Evolutionary conservation across 1,284 basidiomycete genomes (phyloP), one percentile per base, ranked within the genome.

Genomic region (Ustilago shanxiensis): DNA sequence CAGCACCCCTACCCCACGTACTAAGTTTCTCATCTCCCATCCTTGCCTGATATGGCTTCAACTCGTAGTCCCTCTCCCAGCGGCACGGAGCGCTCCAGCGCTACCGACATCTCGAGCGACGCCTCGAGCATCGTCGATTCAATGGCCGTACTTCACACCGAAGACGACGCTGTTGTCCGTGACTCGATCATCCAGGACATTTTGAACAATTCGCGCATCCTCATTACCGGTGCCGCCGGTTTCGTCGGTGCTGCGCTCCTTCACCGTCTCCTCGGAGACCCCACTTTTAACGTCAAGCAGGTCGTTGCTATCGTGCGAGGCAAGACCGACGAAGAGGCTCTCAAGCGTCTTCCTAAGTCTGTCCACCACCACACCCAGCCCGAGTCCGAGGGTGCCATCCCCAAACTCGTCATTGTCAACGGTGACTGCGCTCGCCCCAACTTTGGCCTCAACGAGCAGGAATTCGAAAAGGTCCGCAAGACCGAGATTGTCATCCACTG

Each of bases 401-500:
- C 74, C 59, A 72, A 74, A 52, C 60, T 77, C 14, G 71, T 77
- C 16, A 26, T 77, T 3, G 63, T 77, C 60, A 77, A 66, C 37
- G 74, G 74, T 33, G 74, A 77, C 54, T 77, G 74, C 41, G 66
- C 67, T 11, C 56, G 64, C 29, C 70, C 74, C 33, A 69, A 73
- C 50, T 73, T 77, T 45, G 74, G 70, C n/a, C 49, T 77, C 31
- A 49, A 66, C 54, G 71, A 66, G 41, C 41, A 69, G 7, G 66
- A 68, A 0, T 69, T 73, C 47, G 69, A 72, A 49, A 62, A 66
- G 44, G 74, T 74, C 18, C 62, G 66, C 57, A 70, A 74, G 64
- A 71, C 74, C 49, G 72, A 77, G 31, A 77, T 74, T 50, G 74
- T 77, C 59, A 77, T 77, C 47, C 74, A 77, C 60, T 69, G 67